These are phyloP conservation scores for Globisporangium carolinianum DNA, from an alignment of 352 stramenopile genomes.

Conservation along the genomic window DNA sequence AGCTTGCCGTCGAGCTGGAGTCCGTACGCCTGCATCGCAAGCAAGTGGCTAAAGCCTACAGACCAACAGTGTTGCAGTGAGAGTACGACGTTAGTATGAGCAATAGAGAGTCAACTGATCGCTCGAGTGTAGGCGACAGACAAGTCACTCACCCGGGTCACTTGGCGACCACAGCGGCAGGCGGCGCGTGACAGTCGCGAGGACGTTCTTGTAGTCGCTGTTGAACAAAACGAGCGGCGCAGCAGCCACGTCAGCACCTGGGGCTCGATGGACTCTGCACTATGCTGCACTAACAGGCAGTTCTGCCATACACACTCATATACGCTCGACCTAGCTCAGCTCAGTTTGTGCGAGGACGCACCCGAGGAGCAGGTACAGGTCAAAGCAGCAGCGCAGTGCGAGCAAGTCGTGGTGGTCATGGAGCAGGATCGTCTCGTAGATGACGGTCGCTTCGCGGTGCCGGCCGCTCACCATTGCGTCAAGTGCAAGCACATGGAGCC, in stretches of 20 bases:
- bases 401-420: slow-evolving; percentile 63
- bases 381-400: slow-evolving; percentile 68
- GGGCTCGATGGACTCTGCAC: too few relatives aligned
- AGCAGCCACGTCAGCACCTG: too few relatives aligned
- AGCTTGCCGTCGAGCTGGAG: slow-evolving; percentile 56
- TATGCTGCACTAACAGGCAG: too few relatives aligned
- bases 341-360: slow-evolving; percentile 13
- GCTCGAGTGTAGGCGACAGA: background rate
- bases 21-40: slow-evolving; percentile 82
- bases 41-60: slow-evolving; percentile 63
- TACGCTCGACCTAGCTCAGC: too few relatives aligned
- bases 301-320: too few relatives aligned
- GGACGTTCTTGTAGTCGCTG: slow-evolving; percentile 73
- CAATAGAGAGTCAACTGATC: background rate
- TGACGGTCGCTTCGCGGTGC: slow-evolving; percentile 47
- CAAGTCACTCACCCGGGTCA: slow-evolving; percentile 22
- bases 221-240: background rate
- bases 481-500: slow-evolving; percentile 67
- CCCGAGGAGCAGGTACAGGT: slow-evolving; percentile 77
- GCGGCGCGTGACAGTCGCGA: slow-evolving; percentile 64
- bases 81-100: background rate
- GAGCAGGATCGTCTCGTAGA: slow-evolving; percentile 80
- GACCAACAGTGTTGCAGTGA: background rate
- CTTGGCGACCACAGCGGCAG: slow-evolving; percentile 73
- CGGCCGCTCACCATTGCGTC: slow-evolving; percentile 64